Evolutionary conservation across 441 rosid genomes (phyloP).

Genomic region (Jatropha podagrica): DNA sequence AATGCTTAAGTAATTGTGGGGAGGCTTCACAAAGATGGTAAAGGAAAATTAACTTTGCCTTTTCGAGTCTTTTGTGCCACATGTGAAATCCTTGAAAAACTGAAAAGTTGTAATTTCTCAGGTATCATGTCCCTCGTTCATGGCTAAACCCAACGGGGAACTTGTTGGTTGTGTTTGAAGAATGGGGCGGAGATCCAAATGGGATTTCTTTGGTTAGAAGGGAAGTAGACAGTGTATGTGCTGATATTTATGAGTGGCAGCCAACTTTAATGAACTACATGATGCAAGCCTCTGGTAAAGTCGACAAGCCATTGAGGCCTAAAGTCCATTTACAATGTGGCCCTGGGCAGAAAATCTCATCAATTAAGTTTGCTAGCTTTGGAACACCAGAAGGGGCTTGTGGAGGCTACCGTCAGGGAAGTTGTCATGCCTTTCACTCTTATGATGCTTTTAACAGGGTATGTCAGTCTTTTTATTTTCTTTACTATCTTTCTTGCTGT

Average conservation of each 20-base stretch:
- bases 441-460: slow-evolving; percentile 93
- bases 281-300: slow-evolving; percentile 85
- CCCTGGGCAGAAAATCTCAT: slow-evolving; percentile 76
- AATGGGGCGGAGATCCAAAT: slow-evolving; percentile 96
- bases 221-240: slow-evolving; percentile 79
- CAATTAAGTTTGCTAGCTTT: slow-evolving; percentile 88
- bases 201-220: slow-evolving; percentile 81
- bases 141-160: slow-evolving; percentile 92
- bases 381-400: slow-evolving; percentile 92
- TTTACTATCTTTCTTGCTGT: slow-evolving; percentile 4
- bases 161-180: slow-evolving; percentile 90
- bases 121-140: slow-evolving; percentile 91
- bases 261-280: slow-evolving; percentile 78
- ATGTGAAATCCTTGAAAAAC: not conserved
- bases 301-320: slow-evolving; percentile 77
- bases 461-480: slow-evolving; percentile 22
- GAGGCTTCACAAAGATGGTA: slow-evolving; percentile 98
- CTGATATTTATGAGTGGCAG: slow-evolving; percentile 93
- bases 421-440: slow-evolving; percentile 91
- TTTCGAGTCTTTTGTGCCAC: slow-evolving; percentile 10
- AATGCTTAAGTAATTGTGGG: slow-evolving; percentile 85
- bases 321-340: slow-evolving; percentile 85
- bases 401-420: slow-evolving; percentile 78
- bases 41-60: not conserved
- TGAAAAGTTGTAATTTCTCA: slow-evolving; percentile 25